Evolutionary conservation across 768 basidiomycete genomes (phyloP), one percentile per base, ranked within the genome.

Genomic region (Auriculariales sp.): DNA sequence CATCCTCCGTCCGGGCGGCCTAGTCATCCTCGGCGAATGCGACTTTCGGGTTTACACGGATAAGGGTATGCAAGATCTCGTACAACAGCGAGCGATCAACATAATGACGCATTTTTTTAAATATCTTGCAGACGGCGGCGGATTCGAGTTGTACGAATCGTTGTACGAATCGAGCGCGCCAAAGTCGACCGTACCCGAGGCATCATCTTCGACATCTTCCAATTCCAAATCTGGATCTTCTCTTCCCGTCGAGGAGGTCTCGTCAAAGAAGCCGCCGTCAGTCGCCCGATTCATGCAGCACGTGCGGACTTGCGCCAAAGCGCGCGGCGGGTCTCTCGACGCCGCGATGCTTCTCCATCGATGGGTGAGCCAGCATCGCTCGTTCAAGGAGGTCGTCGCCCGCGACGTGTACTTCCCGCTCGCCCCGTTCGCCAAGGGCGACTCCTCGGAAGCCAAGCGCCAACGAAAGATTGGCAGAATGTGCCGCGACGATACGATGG

Each of bases 1-100:
- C 49, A 74, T 80, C 44, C 70, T 89, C 35, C 74, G 82, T 39
- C 83, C 83, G 1, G 76, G 77, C 24, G 86, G 86, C 28, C 67
- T 88, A 28, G 59, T 84, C 51, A 70, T 80, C 47, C 53, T 86
- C 14, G 65, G 73, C 48, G 86, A 89, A 64, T 83, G 77, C 57
- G 81, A 83, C 47, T 87, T 83, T 58, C 59, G 64, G 50, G 65
- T 75, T n/a, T 78, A 83, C 55, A 80, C 78, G 54, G 50, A 50
- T 15, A 63, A 81, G 51, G 69, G 70, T 54, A 59, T 59, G 22
- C 68, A 66, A 3, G 24, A 61, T 81, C 32, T n/a, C n/a, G n/a
- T n/a, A n/a, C n/a, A n/a, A n/a, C n/a, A n/a, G n/a, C n/a, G n/a
- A n/a, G n/a, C n/a, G n/a, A n/a, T n/a, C n/a, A n/a, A n/a, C n/a